Conservation (phyloP, 768 basidiomycete species). For the Lactarius deliciosus region DNA sequence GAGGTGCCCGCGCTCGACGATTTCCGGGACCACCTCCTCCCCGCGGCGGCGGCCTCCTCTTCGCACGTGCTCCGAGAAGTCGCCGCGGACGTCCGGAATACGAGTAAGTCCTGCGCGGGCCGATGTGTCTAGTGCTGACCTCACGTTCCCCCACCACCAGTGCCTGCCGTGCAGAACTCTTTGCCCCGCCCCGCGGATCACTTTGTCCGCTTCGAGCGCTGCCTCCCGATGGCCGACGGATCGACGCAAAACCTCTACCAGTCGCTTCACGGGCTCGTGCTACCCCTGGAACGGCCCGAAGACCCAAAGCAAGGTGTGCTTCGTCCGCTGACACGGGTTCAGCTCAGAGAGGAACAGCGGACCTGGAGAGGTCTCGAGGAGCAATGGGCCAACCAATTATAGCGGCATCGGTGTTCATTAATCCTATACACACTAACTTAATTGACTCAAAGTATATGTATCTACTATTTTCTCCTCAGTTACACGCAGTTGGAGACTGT, state of each 20-base stretch:
- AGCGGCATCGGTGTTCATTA: background rate
- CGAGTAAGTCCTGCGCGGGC: background rate
- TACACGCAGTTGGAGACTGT: background rate
- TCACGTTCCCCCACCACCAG: background rate
- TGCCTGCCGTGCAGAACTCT: background rate
- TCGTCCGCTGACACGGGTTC: background rate
- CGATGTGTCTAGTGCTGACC: background rate
- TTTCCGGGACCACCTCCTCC: slow-evolving; percentile 17
- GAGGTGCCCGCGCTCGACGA: slow-evolving; percentile 16
- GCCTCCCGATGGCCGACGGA: slow-evolving; percentile 1
- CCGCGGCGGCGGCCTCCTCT: slow-evolving; percentile 8
- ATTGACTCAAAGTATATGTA: background rate
- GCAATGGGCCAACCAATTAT: slow-evolving; percentile 8
- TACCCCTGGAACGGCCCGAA: slow-evolving; percentile 14
- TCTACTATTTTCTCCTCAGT: background rate
- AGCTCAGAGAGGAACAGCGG: slow-evolving; percentile 13
- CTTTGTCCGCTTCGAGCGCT: slow-evolving; percentile 7
- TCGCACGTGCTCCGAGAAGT: background rate
- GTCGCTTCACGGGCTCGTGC: slow-evolving; percentile 7
- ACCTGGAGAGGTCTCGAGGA: background rate
- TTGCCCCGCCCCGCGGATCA: slow-evolving; percentile 7
- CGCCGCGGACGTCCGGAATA: background rate
- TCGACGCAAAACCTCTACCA: slow-evolving; percentile 14
- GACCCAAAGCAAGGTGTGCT: slow-evolving; percentile 15
- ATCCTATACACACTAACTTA: background rate